phyloP scores from a whole-genome alignment of 805 yeast species.

The Scheffersomyces amazonensis region DNA sequence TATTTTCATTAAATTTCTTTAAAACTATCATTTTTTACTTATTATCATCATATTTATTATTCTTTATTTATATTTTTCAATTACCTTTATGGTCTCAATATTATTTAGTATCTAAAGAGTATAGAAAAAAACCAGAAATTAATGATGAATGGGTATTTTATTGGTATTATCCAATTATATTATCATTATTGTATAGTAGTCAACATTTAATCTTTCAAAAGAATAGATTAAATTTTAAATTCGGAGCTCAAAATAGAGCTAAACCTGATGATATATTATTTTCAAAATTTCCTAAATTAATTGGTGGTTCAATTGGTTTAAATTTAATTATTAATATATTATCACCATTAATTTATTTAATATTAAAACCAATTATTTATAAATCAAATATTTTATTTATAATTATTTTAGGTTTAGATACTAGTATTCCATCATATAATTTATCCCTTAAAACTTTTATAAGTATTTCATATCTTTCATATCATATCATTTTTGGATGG shows the following conservation, averaged over 20 bases:
- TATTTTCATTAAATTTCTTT: slow-evolving; percentile 16
- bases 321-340: slow-evolving; percentile 22
- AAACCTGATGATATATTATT: slow-evolving; percentile 37
- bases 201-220: slow-evolving; percentile 54
- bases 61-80: slow-evolving; percentile 23
- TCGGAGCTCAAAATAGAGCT: slow-evolving; percentile 39
- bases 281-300: slow-evolving; percentile 20
- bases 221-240: slow-evolving; percentile 49
- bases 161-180: slow-evolving; percentile 43
- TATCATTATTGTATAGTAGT: slow-evolving; percentile 45
- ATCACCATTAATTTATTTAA: slow-evolving; percentile 37
- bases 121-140: slow-evolving; percentile 31
- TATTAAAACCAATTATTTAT: slow-evolving; percentile 44
- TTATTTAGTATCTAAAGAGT: slow-evolving; percentile 36
- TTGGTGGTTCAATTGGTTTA: slow-evolving; percentile 38
- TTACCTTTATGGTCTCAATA: slow-evolving; percentile 23
- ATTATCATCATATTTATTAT: slow-evolving; percentile 19
- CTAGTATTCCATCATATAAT: slow-evolving; percentile 36
- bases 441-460: slow-evolving; percentile 27
- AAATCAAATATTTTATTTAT: slow-evolving; percentile 25
- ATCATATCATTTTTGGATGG: slow-evolving; percentile 41
- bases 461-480: slow-evolving; percentile 29
- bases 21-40: slow-evolving; percentile 16
- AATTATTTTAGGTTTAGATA: slow-evolving; percentile 34
- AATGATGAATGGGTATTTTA: slow-evolving; percentile 47